Conservation (phyloP, 1,284 basidiomycete genomes). For the Rhizopogon parksii region DNA sequence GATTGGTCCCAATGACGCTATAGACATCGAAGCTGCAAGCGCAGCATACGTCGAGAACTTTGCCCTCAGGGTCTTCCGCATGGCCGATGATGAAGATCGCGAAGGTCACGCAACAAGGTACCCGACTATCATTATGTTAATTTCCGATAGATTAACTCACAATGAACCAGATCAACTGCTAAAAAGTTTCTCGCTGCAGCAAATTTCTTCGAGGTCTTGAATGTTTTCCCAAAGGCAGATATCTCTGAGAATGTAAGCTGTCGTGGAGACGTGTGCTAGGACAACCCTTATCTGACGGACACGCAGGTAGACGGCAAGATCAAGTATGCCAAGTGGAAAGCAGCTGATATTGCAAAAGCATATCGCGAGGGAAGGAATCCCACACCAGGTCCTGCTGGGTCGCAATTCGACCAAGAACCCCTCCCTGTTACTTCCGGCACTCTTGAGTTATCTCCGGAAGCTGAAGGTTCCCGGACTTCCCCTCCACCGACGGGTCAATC, state of each 20-base stretch:
- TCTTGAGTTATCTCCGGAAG: slow-evolving; percentile 17
- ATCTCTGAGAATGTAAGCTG: slow-evolving; percentile 40
- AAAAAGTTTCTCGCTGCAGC: slow-evolving; percentile 85
- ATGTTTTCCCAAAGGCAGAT: slow-evolving; percentile 61
- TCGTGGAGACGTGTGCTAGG: not conserved
- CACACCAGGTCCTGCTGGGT: slow-evolving; percentile 53
- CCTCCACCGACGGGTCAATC: slow-evolving; percentile 15
- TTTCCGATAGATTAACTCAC: slow-evolving; percentile 8
- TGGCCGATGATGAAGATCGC: slow-evolving; percentile 90
- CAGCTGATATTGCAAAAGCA: slow-evolving; percentile 82
- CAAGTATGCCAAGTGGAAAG: slow-evolving; percentile 90
- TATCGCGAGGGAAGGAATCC: slow-evolving; percentile 81
- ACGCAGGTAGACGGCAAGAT: slow-evolving; percentile 69
- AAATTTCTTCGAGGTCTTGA: slow-evolving; percentile 80
- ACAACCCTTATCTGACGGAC: not conserved
- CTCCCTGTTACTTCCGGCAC: slow-evolving; percentile 18
- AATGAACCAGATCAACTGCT: slow-evolving; percentile 61
- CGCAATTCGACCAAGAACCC: slow-evolving; percentile 30
- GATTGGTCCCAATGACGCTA: slow-evolving; percentile 72
- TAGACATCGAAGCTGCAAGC: slow-evolving; percentile 78
- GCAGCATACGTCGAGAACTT: slow-evolving; percentile 93
- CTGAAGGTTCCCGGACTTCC: slow-evolving; percentile 7
- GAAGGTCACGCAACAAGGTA: slow-evolving; percentile 70
- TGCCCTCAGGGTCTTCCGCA: slow-evolving; percentile 79
- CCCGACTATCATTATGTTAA: slow-evolving; percentile 11